Evolutionary conservation across 768 basidiomycete genomes (phyloP).

Genomic region (Phanerochaete carnosa): DNA sequence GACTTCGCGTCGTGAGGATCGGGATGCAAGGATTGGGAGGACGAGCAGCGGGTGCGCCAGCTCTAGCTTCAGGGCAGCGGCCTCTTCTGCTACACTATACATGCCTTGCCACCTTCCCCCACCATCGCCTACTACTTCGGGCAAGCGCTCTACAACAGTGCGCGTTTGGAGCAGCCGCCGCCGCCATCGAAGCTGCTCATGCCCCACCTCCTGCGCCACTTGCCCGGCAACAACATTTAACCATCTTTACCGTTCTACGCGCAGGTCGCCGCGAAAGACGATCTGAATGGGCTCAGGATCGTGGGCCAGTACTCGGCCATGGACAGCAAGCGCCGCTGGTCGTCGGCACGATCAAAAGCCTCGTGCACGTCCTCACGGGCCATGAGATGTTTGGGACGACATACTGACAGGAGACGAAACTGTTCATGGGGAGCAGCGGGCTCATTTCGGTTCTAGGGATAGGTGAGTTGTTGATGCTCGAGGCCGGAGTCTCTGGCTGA

Average conservation of each 20-base stretch:
- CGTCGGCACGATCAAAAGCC: conserved; percentile 29
- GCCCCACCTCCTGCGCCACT: conserved; percentile 41
- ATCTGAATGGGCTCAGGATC: conserved; percentile 37
- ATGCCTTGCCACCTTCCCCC: no score
- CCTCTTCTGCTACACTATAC: no score
- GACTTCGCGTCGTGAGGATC: no score
- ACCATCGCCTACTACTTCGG: no score
- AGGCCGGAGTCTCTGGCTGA: not conserved
- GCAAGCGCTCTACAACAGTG: no score
- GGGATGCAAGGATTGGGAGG: no score
- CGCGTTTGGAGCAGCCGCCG: no score
- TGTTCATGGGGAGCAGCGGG: conserved; percentile 33
- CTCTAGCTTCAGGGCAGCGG: no score
- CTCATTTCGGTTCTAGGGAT: conserved; percentile 33
- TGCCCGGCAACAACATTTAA: conserved; percentile 23
- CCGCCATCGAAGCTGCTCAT: conserved; percentile 45
- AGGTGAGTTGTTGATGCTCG: conserved; percentile 27
- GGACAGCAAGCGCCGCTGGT: conserved; percentile 35
- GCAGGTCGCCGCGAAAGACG: conserved; percentile 16
- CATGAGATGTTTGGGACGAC: conserved; percentile 32
- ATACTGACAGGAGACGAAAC: conserved; percentile 27
- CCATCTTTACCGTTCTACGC: conserved; percentile 23
- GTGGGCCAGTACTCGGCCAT: conserved; percentile 38
- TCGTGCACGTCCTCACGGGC: conserved; percentile 34
- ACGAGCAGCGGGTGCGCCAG: no score